Conservation (phyloP, 2,329 filamentous ascomycete genomes). For the Talaromyces sp. region DNA sequence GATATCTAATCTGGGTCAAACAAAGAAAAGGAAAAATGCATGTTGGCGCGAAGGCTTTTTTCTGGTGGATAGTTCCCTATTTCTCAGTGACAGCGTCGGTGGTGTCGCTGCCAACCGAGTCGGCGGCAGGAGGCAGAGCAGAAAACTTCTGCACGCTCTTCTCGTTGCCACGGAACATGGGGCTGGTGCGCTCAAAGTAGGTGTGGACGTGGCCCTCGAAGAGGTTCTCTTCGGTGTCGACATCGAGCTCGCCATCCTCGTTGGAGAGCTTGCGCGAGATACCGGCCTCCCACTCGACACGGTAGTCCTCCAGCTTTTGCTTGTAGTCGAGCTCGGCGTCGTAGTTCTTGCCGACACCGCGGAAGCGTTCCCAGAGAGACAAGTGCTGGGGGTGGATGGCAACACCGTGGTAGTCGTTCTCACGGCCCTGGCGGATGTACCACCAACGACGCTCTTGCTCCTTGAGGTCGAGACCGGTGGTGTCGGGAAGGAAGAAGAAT, state of each 20-base stretch:
- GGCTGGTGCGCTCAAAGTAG: constrained; percentile 51
- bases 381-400: constrained; percentile 87
- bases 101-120: constrained; percentile 4
- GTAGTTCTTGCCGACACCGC: constrained; percentile 75
- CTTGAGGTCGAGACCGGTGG: constrained; percentile 91
- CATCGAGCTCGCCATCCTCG: constrained; percentile 40
- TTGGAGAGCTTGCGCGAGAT: constrained; percentile 47
- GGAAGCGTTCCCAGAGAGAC: constrained; percentile 78
- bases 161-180: constrained; percentile 37
- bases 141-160: constrained; percentile 25
- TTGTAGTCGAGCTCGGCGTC: constrained; percentile 77
- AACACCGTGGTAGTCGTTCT: constrained; percentile 83
- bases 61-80: neutral
- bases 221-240: constrained; percentile 42
- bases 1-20: neutral
- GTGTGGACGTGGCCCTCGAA: constrained; percentile 46
- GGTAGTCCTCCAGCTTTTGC: constrained; percentile 79
- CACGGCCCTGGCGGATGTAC: constrained; percentile 74
- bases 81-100: constrained; percentile 2
- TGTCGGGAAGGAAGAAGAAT: constrained; percentile 85
- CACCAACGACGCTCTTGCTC: constrained; percentile 93
- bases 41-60: neutral
- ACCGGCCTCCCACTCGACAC: constrained; percentile 50
- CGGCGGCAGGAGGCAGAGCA: constrained; percentile 29
- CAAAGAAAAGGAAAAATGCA: neutral